Percentiles rank a stretch among this genome's conserved stretches.
Evolutionary conservation across 208 protist species (phyloP).

Genomic region (Trypanosomatidae sp.): DNA sequence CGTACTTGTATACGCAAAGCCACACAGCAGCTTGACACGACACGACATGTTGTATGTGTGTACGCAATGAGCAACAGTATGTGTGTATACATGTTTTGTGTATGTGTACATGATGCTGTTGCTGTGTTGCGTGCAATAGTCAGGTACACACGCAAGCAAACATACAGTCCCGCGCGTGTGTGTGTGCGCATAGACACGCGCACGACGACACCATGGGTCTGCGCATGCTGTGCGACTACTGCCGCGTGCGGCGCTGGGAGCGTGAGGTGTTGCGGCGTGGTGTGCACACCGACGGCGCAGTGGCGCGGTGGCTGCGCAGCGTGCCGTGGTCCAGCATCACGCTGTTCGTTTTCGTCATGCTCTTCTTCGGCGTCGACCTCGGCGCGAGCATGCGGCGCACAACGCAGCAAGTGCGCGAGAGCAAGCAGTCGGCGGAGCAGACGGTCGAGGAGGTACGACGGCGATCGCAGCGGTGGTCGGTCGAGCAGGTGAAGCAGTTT

Average conservation of each 20-base stretch:
- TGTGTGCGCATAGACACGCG: neutral
- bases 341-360: constrained; percentile 74
- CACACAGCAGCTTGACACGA: too few species aligned
- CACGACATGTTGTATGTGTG: too few species aligned
- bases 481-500: constrained; percentile 65
- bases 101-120: too few species aligned
- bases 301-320: constrained; percentile 28
- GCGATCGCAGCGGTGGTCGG: constrained; percentile 61
- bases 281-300: constrained; percentile 21
- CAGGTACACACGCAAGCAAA: too few species aligned
- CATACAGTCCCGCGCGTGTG: too few species aligned
- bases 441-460: constrained; percentile 45
- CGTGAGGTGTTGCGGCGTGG: constrained; percentile 38
- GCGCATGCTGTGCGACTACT: constrained; percentile 57
- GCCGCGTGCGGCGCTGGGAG: constrained; percentile 64
- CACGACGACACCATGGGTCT: constrained; percentile 6
- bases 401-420: constrained; percentile 44
- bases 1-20: neutral
- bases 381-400: constrained; percentile 68
- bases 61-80: too few species aligned
- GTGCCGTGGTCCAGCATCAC: constrained; percentile 67
- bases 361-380: constrained; percentile 78
- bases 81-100: too few species aligned
- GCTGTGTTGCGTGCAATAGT: too few species aligned
- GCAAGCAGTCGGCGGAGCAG: constrained; percentile 57